These are phyloP conservation scores for Dioscorea alata DNA, from an alignment of 106 monocot genomes.

Conservation along the genomic window DNA sequence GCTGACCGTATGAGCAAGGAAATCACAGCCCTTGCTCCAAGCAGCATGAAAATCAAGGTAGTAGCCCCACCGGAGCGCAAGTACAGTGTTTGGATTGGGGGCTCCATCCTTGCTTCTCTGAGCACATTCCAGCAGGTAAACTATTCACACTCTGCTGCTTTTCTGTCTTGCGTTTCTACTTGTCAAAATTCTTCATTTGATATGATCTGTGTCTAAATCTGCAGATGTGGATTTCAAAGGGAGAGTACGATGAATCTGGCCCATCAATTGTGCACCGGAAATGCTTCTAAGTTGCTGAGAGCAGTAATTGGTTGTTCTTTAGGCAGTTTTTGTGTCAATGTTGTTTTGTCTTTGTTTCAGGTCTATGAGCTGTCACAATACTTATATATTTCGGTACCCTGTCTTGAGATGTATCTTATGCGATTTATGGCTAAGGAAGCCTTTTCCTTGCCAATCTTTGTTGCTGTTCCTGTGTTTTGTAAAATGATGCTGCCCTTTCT, in stretches of 20 bases:
- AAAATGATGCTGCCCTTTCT: no score
- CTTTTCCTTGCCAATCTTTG: no score
- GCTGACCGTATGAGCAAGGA: slow-evolving; percentile 15
- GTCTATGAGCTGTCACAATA: no score
- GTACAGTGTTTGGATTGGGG: slow-evolving; percentile 14
- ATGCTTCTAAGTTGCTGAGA: slow-evolving; percentile 3
- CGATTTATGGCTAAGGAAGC: no score
- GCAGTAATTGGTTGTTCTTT: no score
- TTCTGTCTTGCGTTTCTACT: not conserved
- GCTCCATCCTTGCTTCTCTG: slow-evolving; percentile 12
- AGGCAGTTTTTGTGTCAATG: no score
- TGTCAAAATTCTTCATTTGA: not conserved
- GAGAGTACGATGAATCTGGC: slow-evolving; percentile 12
- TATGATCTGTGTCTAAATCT: not conserved
- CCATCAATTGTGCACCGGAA: slow-evolving; percentile 11
- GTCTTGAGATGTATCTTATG: no score
- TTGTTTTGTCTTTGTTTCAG: no score
- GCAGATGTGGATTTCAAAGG: slow-evolving; percentile 14
- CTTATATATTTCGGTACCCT: no score
- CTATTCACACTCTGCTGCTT: not conserved
- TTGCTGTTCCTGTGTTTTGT: no score
- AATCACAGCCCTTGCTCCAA: slow-evolving; percentile 12
- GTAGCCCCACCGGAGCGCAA: slow-evolving; percentile 12
- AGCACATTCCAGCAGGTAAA: slow-evolving; percentile 14
- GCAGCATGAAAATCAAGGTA: slow-evolving; percentile 19